Conservation (phyloP, 352 stramenopile genomes). For the Peronospora destructor region DNA sequence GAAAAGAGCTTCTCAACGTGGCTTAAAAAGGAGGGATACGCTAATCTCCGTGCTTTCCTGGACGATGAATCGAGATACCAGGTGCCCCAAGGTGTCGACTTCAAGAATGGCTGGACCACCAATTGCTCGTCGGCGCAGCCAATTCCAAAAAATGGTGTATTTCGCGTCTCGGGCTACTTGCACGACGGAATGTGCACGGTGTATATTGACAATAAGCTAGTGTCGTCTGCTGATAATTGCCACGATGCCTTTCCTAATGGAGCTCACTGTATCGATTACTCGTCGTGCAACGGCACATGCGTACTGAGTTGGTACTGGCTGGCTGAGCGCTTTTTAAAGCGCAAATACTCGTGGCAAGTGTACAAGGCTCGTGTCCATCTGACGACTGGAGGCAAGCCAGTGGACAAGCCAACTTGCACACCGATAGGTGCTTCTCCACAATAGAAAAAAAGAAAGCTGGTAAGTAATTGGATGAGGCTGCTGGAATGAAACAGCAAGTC, state of each 20-base stretch:
- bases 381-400: not conserved
- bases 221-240: conserved; percentile 24
- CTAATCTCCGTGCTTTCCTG: too few species aligned
- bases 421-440: too few species aligned
- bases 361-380: conserved; percentile 43
- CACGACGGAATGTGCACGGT: conserved; percentile 35
- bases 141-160: conserved; percentile 19
- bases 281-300: conserved; percentile 17
- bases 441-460: too few species aligned
- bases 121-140: conserved; percentile 27
- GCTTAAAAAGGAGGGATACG: too few species aligned
- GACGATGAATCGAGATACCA: conserved; percentile 10
- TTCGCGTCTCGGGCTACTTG: conserved; percentile 40
- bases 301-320: conserved; percentile 1
- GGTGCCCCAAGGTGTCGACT: conserved; percentile 20
- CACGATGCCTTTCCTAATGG: conserved; percentile 25
- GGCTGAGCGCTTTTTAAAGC: conserved; percentile 31
- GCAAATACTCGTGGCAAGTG: conserved; percentile 47
- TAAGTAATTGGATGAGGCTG: too few species aligned
- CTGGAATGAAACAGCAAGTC: too few species aligned
- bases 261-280: conserved; percentile 24
- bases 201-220: conserved; percentile 29
- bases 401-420: not conserved
- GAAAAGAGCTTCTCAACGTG: too few species aligned
- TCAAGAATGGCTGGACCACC: conserved; percentile 28